Percentiles rank a stretch among this genome's conserved stretches.
phyloP scores from a whole-genome alignment of 2,329 filamentous ascomycete genomes.

The Graphilbum fragrans region DNA sequence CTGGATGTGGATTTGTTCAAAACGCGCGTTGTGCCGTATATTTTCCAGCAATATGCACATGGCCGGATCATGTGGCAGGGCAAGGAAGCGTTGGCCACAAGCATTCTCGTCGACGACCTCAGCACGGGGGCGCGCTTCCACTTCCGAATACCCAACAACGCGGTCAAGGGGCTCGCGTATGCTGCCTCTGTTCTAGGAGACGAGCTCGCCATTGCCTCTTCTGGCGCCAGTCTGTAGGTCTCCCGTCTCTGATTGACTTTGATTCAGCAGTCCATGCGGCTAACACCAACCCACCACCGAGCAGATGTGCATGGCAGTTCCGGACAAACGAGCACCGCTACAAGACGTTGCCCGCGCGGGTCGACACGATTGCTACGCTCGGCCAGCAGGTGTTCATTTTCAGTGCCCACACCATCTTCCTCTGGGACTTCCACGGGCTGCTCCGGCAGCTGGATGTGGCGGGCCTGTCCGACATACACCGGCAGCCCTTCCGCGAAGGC shows the following conservation, averaged over 20 bases:
- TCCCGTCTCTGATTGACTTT: background rate
- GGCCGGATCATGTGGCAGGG: slow-evolving; percentile 9
- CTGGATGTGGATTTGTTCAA: background rate
- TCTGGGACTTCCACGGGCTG: slow-evolving; percentile 6
- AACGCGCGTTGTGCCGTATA: background rate
- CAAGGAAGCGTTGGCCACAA: background rate
- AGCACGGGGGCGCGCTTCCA: slow-evolving; percentile 1
- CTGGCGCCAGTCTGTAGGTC: slow-evolving; percentile 4
- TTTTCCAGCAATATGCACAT: slow-evolving; percentile 6
- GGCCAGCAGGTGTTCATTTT: slow-evolving; percentile 7
- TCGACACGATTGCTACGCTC: slow-evolving; percentile 6
- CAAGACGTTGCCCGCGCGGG: slow-evolving; percentile 6
- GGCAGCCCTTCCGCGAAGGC: slow-evolving; percentile 7
- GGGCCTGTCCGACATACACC: slow-evolving; percentile 3
- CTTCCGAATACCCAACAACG: background rate
- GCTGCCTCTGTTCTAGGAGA: slow-evolving; percentile 6
- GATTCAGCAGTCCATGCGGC: background rate
- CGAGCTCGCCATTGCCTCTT: slow-evolving; percentile 3
- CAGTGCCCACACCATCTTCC: slow-evolving; percentile 4
- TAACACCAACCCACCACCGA: background rate
- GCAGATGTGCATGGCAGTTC: slow-evolving; percentile 8
- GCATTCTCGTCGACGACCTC: slow-evolving; percentile 10
- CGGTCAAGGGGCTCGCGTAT: slow-evolving; percentile 3
- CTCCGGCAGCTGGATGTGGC: slow-evolving; percentile 5
- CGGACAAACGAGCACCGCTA: slow-evolving; percentile 2